Evolutionary conservation across 495 filamentous ascomycete genomes (phyloP).

Genomic region (Penicilliopsis zonata): DNA sequence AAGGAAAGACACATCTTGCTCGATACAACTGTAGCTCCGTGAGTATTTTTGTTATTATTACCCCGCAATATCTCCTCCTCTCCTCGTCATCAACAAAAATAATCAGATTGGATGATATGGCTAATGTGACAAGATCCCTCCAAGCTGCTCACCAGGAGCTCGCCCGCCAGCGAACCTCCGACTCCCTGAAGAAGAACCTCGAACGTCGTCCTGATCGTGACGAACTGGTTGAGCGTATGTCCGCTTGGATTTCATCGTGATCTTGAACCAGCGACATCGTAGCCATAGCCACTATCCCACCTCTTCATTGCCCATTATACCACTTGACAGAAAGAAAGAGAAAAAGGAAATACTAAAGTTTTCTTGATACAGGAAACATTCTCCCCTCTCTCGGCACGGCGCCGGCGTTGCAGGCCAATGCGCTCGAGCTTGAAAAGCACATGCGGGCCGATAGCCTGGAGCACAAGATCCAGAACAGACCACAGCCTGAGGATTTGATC

Average conservation of each 20-base stretch:
- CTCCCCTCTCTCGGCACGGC: slow-evolving; percentile 56
- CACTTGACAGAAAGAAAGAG: no score
- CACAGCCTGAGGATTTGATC: slow-evolving; percentile 61
- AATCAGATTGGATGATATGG: slow-evolving; percentile 3
- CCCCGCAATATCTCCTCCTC: not conserved
- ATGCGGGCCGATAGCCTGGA: slow-evolving; percentile 79
- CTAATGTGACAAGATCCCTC: slow-evolving; percentile 32
- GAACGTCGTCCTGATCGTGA: slow-evolving; percentile 53
- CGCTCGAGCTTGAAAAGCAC: slow-evolving; percentile 68
- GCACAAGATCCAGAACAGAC: slow-evolving; percentile 66
- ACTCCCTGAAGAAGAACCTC: slow-evolving; percentile 55
- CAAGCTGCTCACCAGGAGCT: slow-evolving; percentile 51
- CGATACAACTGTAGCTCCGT: slow-evolving; percentile 63
- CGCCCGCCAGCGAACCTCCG: slow-evolving; percentile 49
- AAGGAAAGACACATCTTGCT: slow-evolving; percentile 62
- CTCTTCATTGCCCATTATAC: no score
- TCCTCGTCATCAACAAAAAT: not conserved
- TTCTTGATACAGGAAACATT: slow-evolving; percentile 53
- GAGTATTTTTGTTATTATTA: slow-evolving; percentile 9
- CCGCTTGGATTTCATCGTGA: slow-evolving; percentile 2
- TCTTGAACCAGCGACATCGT: no score
- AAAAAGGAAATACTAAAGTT: not conserved
- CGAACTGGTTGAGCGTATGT: slow-evolving; percentile 60
- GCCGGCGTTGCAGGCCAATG: slow-evolving; percentile 61
- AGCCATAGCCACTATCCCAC: no score